These are phyloP conservation scores for Phycomyces blakesleeanus DNA, from an alignment of 192 early-diverging fungal species.

Conservation along the genomic window DNA sequence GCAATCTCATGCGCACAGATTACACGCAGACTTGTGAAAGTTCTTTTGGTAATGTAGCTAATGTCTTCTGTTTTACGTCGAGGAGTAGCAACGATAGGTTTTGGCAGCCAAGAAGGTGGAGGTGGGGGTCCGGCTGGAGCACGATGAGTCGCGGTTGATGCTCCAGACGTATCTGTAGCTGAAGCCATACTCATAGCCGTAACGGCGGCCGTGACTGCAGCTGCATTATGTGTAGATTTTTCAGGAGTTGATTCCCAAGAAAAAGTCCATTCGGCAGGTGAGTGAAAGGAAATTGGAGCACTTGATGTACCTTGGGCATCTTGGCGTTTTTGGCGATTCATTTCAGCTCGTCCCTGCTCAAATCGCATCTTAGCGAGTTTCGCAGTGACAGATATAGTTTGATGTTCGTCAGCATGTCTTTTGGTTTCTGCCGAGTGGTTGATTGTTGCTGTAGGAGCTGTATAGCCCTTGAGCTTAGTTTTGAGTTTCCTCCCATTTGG, in stretches of 20 bases:
- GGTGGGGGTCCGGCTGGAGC: constrained; percentile 5
- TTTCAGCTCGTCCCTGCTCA: constrained; percentile 14
- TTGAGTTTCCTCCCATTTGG: neutral
- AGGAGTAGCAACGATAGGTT: neutral
- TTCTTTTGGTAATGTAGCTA: neutral
- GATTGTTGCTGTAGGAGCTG: neutral
- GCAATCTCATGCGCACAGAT: neutral
- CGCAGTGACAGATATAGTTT: neutral
- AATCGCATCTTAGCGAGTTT: constrained; percentile 10
- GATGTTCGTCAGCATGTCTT: neutral
- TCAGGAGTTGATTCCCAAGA: neutral
- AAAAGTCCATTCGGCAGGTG: neutral
- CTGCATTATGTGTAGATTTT: neutral
- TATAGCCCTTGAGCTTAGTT: neutral
- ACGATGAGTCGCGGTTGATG: neutral
- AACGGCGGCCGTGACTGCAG: too few species aligned
- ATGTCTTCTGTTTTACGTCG: neutral
- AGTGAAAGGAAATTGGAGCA: neutral
- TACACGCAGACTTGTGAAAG: neutral
- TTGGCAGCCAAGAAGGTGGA: constrained; percentile 3
- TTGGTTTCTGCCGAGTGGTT: neutral
- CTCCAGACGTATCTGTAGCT: too few species aligned
- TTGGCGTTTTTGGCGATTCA: constrained; percentile 3
- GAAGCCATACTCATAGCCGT: too few species aligned
- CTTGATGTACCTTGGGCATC: neutral